Evolutionary conservation across 2,329 filamentous ascomycete species (phyloP).

Genomic region (Aureobasidium subglaciale): DNA sequence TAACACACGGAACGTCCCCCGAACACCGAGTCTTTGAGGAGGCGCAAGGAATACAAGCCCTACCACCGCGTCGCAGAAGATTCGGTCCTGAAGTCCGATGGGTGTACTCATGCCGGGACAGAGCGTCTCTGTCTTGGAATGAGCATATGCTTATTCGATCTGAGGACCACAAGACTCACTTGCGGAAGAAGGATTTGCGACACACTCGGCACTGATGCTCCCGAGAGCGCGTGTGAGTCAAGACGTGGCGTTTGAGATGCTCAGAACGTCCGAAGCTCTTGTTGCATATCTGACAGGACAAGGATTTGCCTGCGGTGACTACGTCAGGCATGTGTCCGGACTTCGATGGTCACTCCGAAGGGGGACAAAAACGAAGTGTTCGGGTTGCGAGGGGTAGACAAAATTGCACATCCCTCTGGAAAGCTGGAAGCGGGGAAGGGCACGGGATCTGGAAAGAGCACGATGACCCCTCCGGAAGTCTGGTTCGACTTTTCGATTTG

Average conservation of each 20-base stretch:
- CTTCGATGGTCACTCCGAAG: not conserved
- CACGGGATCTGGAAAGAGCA: no score
- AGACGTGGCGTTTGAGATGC: conserved; percentile 22
- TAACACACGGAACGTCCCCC: conserved; percentile 21
- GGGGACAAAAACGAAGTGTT: not conserved
- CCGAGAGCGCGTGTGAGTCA: conserved; percentile 21
- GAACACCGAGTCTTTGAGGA: conserved; percentile 26
- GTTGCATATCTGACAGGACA: not conserved
- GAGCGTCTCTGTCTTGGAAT: conserved; percentile 20
- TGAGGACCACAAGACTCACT: conserved; percentile 9
- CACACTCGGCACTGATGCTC: conserved; percentile 21
- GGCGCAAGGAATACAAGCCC: conserved; percentile 25
- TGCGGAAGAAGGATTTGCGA: conserved; percentile 21
- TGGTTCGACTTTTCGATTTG: not conserved
- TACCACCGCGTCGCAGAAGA: conserved; percentile 17
- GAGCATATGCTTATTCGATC: not conserved
- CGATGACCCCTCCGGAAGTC: not conserved
- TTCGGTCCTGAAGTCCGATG: conserved; percentile 19
- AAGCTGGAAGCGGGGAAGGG: not conserved
- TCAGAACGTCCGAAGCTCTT: conserved; percentile 21
- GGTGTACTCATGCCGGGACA: conserved; percentile 22
- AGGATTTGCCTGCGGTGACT: not conserved
- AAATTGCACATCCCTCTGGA: not conserved
- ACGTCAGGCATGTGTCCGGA: not conserved
- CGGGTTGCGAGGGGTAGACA: not conserved